Conservation (phyloP, 78 protist species). For the Dictyostelium capitatum region DNA sequence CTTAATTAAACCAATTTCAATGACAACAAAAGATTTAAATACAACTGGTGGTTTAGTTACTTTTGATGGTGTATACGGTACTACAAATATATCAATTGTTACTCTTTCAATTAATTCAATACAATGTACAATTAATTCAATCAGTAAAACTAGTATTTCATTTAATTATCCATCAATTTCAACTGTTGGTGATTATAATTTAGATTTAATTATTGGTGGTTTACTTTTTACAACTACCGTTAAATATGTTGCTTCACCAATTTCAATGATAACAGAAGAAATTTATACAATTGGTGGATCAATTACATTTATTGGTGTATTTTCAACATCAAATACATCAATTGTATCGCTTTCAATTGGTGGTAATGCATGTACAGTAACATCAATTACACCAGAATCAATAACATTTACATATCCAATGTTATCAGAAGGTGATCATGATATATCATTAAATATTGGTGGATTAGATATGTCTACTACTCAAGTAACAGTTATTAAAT, state of each 20-base stretch:
- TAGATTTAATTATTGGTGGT: neutral
- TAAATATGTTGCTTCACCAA: too few species aligned
- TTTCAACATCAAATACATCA: neutral
- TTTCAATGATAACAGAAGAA: too few species aligned
- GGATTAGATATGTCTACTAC: neutral
- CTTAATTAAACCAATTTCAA: neutral
- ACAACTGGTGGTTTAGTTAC: neutral
- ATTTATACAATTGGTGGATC: neutral
- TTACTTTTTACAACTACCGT: too few species aligned
- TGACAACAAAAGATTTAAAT: neutral
- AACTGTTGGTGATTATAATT: neutral
- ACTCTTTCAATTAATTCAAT: neutral
- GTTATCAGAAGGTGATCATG: neutral
- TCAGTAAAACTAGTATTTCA: neutral
- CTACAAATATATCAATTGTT: neutral
- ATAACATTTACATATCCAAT: neutral
- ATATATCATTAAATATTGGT: too few species aligned
- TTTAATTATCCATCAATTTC: neutral
- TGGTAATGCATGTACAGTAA: neutral
- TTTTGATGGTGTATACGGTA: neutral
- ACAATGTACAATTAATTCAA: neutral
- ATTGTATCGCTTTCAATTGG: neutral
- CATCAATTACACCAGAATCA: neutral
- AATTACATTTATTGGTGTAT: neutral
- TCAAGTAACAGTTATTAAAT: neutral